Conservation (phyloP, 2,329 filamentous ascomycete genomes). For the Pezicula rhizophila region DNA sequence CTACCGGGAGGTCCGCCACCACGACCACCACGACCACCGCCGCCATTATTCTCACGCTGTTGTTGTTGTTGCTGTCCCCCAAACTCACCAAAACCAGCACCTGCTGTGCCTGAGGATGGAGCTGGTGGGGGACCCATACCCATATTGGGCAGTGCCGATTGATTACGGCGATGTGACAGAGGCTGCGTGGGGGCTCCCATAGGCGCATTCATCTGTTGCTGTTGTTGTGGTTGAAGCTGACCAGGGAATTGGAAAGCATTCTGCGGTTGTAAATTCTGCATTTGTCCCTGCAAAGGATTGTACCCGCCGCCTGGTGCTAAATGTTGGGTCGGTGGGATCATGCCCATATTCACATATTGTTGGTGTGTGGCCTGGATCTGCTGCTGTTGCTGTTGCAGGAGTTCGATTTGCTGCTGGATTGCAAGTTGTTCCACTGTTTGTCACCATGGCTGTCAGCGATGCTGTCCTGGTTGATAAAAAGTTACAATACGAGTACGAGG, state of each 20-base stretch:
- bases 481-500: background rate
- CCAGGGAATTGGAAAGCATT: constrained; percentile 85
- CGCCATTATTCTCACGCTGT: constrained; percentile 56
- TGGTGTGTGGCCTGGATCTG: constrained; percentile 95
- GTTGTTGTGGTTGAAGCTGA: constrained; percentile 65
- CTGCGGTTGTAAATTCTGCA: constrained; percentile 73
- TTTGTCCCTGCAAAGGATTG: constrained; percentile 72
- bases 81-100: constrained; percentile 72
- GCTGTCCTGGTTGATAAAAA: constrained; percentile 1
- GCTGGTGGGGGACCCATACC: constrained; percentile 84
- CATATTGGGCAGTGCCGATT: constrained; percentile 92
- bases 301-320: constrained; percentile 66
- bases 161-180: constrained; percentile 89
- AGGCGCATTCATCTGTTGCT: constrained; percentile 65
- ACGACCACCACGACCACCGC: constrained; percentile 62
- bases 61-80: constrained; percentile 44
- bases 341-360: constrained; percentile 96
- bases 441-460: constrained; percentile 8
- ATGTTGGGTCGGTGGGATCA: constrained; percentile 80
- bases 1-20: constrained; percentile 59
- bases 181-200: constrained; percentile 75
- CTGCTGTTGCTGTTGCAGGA: constrained; percentile 95
- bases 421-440: constrained; percentile 86
- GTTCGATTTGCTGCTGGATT: constrained; percentile 96
- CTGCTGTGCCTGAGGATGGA: constrained; percentile 81